Percentiles rank a stretch among this genome's conserved stretches.
phyloP scores from a whole-genome alignment of 768 basidiomycete species.

The Gloeostereum incarnatum region DNA sequence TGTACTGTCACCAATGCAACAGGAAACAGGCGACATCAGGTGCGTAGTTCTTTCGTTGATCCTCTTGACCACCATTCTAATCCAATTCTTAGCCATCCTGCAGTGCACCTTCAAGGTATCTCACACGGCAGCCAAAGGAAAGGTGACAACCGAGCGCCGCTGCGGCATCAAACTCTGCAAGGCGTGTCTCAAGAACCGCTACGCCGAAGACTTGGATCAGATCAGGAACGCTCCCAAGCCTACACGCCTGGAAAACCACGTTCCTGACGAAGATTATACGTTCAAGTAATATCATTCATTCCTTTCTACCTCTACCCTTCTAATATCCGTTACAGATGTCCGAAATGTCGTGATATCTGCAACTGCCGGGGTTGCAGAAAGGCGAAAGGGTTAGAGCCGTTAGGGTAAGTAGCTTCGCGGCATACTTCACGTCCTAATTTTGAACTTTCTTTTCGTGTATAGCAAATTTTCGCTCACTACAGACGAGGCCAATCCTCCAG shows the following conservation, averaged over 20 bases:
- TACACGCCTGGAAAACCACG: slow-evolving; percentile 12
- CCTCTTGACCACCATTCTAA: slow-evolving; percentile 1
- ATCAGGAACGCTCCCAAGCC: slow-evolving; percentile 21
- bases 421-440: too few species aligned
- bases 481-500: too few species aligned
- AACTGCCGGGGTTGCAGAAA: slow-evolving; percentile 63
- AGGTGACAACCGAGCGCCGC: slow-evolving; percentile 22
- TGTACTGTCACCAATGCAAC: slow-evolving; percentile 68
- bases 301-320: not conserved
- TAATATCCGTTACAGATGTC: slow-evolving; percentile 40
- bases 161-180: slow-evolving; percentile 58
- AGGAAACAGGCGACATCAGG: slow-evolving; percentile 47
- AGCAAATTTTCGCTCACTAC: too few species aligned
- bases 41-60: slow-evolving; percentile 16
- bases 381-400: slow-evolving; percentile 47
- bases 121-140: slow-evolving; percentile 10
- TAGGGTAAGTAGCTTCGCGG: slow-evolving; percentile 41
- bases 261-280: slow-evolving; percentile 23
- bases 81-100: slow-evolving; percentile 16
- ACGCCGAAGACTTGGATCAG: slow-evolving; percentile 39
- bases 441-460: too few species aligned
- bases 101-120: slow-evolving; percentile 25
- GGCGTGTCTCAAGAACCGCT: slow-evolving; percentile 59
- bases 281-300: slow-evolving; percentile 37
- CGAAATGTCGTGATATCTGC: slow-evolving; percentile 56